Evolutionary conservation across 2,329 filamentous ascomycete species (phyloP).

Genomic region (Pezicula neosporulosa): DNA sequence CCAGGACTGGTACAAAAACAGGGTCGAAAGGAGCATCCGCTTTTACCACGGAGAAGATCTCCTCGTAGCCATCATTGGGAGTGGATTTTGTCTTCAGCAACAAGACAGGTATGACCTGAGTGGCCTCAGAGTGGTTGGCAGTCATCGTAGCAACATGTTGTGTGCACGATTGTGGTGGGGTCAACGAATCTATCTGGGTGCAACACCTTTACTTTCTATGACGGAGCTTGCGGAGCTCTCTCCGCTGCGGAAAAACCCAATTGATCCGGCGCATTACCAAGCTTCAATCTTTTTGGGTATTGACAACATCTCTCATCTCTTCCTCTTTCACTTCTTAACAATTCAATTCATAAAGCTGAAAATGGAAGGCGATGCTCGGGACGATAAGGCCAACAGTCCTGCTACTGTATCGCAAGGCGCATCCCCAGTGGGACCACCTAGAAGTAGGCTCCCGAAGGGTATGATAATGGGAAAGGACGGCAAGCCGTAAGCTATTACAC

Average conservation of each 20-base stretch:
- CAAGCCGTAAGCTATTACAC: constrained; percentile 65
- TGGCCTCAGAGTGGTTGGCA: constrained; percentile 3
- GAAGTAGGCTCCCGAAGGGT: constrained; percentile 61
- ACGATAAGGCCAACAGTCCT: constrained; percentile 8
- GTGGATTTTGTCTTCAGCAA: constrained; percentile 75
- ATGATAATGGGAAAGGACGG: constrained; percentile 76
- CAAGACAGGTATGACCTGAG: constrained; percentile 52
- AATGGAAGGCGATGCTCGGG: constrained; percentile 28
- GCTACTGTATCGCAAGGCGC: constrained; percentile 7
- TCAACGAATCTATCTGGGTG: constrained; percentile 1
- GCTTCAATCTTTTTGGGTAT: background rate
- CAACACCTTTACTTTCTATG: background rate
- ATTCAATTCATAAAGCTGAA: background rate
- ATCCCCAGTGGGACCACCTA: constrained; percentile 11
- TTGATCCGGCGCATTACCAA: constrained; percentile 5
- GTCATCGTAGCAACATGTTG: constrained; percentile 17
- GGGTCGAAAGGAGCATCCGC: constrained; percentile 51
- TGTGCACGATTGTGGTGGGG: background rate
- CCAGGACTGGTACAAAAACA: constrained; percentile 72
- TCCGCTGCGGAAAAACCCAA: background rate
- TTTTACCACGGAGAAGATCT: constrained; percentile 52
- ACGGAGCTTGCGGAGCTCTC: background rate
- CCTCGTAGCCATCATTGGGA: constrained; percentile 69
- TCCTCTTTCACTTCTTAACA: background rate
- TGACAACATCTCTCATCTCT: constrained; percentile 2